A percentile compares a stretch with the other conserved stretches of the same genome.
Evolutionary conservation across 1,284 basidiomycete genomes (phyloP).

Genomic region (Ustilago vetiveriae): DNA sequence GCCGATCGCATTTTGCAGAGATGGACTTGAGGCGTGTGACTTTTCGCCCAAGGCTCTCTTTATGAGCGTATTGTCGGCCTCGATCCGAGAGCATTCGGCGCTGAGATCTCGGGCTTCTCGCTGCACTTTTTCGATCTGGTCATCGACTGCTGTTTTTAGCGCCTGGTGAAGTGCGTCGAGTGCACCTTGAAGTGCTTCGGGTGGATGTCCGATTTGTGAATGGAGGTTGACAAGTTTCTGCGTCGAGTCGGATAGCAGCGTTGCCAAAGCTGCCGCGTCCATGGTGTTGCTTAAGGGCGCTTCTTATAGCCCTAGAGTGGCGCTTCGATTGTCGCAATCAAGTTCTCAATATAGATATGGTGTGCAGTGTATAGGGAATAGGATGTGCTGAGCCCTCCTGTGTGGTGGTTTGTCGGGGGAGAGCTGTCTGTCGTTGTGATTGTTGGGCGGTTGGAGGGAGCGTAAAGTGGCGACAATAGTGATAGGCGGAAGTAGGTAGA

Average conservation of each 20-base stretch:
- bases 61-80: slow-evolving; percentile 30
- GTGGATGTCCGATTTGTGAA: slow-evolving; percentile 56
- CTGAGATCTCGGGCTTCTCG: slow-evolving; percentile 49
- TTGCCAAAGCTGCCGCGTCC: slow-evolving; percentile 56
- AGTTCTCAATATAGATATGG: no score
- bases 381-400: no score
- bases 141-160: slow-evolving; percentile 58
- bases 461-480: no score
- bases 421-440: no score
- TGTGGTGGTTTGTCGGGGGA: no score
- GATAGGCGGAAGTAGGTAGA: neutral
- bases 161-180: slow-evolving; percentile 57
- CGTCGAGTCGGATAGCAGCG: slow-evolving; percentile 56
- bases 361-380: no score
- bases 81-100: slow-evolving; percentile 37
- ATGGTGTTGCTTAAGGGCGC: slow-evolving; percentile 26
- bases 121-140: slow-evolving; percentile 56
- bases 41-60: slow-evolving; percentile 33
- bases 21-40: slow-evolving; percentile 23
- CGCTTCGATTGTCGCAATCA: no score
- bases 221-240: slow-evolving; percentile 52
- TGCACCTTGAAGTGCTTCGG: slow-evolving; percentile 51
- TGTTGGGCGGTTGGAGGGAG: no score
- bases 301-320: no score
- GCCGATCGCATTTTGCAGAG: slow-evolving; percentile 41